Evolutionary conservation across 371 early-diverging fungal genomes (phyloP).

Genomic region (Mucor velutinosus): DNA sequence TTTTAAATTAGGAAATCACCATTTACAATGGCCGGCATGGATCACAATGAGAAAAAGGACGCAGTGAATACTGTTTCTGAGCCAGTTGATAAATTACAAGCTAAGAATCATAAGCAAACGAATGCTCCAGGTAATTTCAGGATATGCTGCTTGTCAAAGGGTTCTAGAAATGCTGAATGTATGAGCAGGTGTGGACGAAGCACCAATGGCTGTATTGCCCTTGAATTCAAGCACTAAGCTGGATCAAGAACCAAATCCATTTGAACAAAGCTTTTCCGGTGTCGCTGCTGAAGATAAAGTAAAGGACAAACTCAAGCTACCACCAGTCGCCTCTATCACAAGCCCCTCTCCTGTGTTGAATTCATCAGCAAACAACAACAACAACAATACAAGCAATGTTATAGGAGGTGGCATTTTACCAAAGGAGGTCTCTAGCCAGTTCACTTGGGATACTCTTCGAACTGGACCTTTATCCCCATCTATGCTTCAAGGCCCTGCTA

Average conservation of each 20-base stretch:
- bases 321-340: slow-evolving; percentile 47
- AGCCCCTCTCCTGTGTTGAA: slow-evolving; percentile 39
- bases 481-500: slow-evolving; percentile 72
- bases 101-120: neutral
- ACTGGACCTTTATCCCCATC: slow-evolving; percentile 78
- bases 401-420: slow-evolving; percentile 44
- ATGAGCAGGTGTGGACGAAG: slow-evolving; percentile 10
- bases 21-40: neutral
- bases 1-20: slow-evolving; percentile 4
- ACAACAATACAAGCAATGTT: slow-evolving; percentile 34
- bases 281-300: slow-evolving; percentile 20
- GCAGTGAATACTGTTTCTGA: neutral
- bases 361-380: slow-evolving; percentile 12
- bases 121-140: slow-evolving; percentile 1
- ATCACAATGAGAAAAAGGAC: neutral
- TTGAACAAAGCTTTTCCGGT: slow-evolving; percentile 80
- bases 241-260: slow-evolving; percentile 85
- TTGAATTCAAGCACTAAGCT: slow-evolving; percentile 61
- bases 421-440: slow-evolving; percentile 51
- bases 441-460: slow-evolving; percentile 70
- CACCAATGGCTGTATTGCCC: slow-evolving; percentile 45
- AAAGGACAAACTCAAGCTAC: slow-evolving; percentile 32
- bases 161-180: neutral
- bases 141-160: neutral
- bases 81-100: slow-evolving; percentile 2